Percentiles rank a stretch among this genome's conserved stretches.
Conservation (phyloP, 2,329 filamentous ascomycete species). For the Ascochyta fabae region DNA sequence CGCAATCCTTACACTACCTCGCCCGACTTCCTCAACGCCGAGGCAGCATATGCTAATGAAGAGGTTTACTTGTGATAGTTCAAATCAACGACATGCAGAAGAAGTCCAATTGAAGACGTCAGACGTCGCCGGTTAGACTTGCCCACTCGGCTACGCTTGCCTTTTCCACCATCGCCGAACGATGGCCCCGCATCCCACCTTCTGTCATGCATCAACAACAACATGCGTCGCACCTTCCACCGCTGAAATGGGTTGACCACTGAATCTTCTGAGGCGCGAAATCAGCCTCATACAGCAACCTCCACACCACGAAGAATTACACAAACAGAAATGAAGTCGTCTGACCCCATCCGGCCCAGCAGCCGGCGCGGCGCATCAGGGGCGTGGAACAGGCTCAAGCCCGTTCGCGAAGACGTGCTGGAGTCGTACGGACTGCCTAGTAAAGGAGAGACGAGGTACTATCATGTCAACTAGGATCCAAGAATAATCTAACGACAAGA, state of each 20-base stretch:
- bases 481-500: background rate
- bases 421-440: constrained; percentile 85
- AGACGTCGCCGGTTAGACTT: constrained; percentile 9
- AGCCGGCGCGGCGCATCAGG: constrained; percentile 48
- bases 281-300: background rate
- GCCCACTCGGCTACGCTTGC: constrained; percentile 3
- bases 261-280: background rate
- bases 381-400: constrained; percentile 64
- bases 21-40: background rate
- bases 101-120: background rate
- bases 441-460: constrained; percentile 84
- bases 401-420: constrained; percentile 75
- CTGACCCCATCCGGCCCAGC: constrained; percentile 42
- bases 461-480: constrained; percentile 1
- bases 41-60: background rate
- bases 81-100: background rate
- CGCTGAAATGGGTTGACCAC: constrained; percentile 18
- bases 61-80: no score
- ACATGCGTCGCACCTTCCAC: constrained; percentile 14
- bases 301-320: no score
- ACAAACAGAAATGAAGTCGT: constrained; percentile 34
- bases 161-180: constrained; percentile 28
- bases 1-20: background rate
- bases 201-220: constrained; percentile 28
- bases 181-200: constrained; percentile 36